Percentiles rank a stretch among this genome's conserved stretches.
These are phyloP conservation scores for Cryptococcus deneoformans DNA, from an alignment of 1,284 basidiomycete species.

Conservation along the genomic window DNA sequence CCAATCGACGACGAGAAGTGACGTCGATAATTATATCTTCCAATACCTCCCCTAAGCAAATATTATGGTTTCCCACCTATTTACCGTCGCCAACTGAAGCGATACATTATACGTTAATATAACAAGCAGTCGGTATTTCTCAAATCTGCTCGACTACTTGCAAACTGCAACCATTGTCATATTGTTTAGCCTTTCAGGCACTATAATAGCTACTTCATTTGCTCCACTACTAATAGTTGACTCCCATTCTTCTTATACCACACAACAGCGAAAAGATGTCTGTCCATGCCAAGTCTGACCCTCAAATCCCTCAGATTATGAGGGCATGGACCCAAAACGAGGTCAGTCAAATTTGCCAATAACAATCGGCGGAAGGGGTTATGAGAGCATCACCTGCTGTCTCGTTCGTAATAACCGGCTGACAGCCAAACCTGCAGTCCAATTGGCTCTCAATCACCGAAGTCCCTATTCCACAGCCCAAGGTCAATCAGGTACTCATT, in stretches of 20 bases:
- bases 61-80: too few species aligned
- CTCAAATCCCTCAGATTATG: conserved; percentile 26
- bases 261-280: conserved; percentile 4
- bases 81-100: too few species aligned
- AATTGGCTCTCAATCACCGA: conserved; percentile 23
- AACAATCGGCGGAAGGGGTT: too few species aligned
- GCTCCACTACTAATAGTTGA: background rate
- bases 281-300: background rate
- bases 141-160: background rate
- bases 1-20: too few species aligned
- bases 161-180: background rate
- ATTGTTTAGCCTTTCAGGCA: background rate
- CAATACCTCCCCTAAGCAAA: too few species aligned
- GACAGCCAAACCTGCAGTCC: background rate
- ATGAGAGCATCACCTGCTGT: too few species aligned
- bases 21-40: too few species aligned
- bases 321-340: conserved; percentile 25
- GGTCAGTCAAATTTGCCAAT: background rate
- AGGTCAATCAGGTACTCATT: conserved; percentile 42
- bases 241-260: background rate
- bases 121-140: too few species aligned
- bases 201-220: background rate
- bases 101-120: too few species aligned
- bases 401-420: too few species aligned
- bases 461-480: conserved; percentile 31